These are phyloP conservation scores for Firmiana major DNA, from an alignment of 345 rosid species.

Conservation along the genomic window DNA sequence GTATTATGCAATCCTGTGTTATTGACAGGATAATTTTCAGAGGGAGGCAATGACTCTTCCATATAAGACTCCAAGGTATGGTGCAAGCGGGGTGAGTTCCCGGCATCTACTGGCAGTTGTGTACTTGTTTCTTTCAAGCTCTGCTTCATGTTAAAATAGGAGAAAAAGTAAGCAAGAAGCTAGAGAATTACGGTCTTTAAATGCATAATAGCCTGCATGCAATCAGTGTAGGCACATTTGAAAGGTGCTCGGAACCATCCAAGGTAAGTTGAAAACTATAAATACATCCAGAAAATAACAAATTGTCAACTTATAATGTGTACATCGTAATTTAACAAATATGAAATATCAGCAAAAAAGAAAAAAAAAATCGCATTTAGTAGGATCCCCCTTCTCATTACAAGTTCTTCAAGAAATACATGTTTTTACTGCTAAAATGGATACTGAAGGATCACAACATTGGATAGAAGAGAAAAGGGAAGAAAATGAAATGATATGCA, in stretches of 20 bases:
- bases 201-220: neutral
- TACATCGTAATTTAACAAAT: neutral
- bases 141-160: constrained; percentile 24
- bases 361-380: neutral
- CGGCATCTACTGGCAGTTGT: constrained; percentile 28
- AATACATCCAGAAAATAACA: neutral
- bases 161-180: neutral
- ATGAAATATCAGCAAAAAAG: neutral
- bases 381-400: neutral
- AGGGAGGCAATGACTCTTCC: constrained; percentile 52
- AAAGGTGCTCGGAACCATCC: neutral
- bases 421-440: neutral
- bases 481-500: neutral
- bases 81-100: constrained; percentile 26
- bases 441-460: neutral
- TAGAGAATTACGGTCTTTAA: neutral
- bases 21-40: constrained; percentile 51
- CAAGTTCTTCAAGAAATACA: neutral
- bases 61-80: constrained; percentile 47
- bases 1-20: constrained; percentile 28
- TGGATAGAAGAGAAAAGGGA: neutral
- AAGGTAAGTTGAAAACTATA: neutral
- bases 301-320: neutral
- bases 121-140: constrained; percentile 47
- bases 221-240: neutral